phyloP scores from a whole-genome alignment of 345 rosid genomes.

The Citrus maxima region DNA sequence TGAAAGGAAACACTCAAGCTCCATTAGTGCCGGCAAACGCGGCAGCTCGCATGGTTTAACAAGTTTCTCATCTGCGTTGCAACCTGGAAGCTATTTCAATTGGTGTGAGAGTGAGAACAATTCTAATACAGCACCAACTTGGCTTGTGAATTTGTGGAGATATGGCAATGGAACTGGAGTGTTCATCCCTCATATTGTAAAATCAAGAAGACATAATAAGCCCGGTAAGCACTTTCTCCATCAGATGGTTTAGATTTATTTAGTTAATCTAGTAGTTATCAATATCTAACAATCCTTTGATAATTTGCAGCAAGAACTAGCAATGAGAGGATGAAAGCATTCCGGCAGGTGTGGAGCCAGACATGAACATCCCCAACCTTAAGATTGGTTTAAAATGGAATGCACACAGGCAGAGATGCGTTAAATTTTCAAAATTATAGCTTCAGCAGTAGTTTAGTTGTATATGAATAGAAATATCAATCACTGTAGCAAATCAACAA shows the following conservation, averaged over 20 bases:
- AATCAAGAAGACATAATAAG: constrained; percentile 3
- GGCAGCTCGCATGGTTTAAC: background rate
- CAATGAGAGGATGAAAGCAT: constrained; percentile 14
- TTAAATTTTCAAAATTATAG: background rate
- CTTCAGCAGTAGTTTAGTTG: background rate
- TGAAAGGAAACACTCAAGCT: background rate
- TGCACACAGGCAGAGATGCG: background rate
- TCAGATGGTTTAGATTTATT: no score
- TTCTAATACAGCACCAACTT: constrained; percentile 13
- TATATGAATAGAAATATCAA: no score
- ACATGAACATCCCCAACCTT: background rate
- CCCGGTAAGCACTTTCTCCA: constrained; percentile 16
- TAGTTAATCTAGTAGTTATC: background rate
- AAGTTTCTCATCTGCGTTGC: constrained; percentile 12
- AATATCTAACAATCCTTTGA: background rate
- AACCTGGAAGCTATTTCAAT: constrained; percentile 26
- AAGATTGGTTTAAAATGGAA: background rate
- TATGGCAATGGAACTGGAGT: constrained; percentile 51
- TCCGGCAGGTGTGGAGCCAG: constrained; percentile 4
- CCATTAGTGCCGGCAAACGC: background rate
- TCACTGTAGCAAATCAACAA: background rate
- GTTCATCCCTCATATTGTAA: constrained; percentile 40
- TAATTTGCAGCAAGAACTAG: constrained; percentile 27
- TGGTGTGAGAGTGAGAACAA: constrained; percentile 17
- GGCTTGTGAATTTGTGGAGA: constrained; percentile 30